These are phyloP conservation scores for Parascedosporium putredinis DNA, from an alignment of 2,329 filamentous ascomycete species.

Conservation along the genomic window DNA sequence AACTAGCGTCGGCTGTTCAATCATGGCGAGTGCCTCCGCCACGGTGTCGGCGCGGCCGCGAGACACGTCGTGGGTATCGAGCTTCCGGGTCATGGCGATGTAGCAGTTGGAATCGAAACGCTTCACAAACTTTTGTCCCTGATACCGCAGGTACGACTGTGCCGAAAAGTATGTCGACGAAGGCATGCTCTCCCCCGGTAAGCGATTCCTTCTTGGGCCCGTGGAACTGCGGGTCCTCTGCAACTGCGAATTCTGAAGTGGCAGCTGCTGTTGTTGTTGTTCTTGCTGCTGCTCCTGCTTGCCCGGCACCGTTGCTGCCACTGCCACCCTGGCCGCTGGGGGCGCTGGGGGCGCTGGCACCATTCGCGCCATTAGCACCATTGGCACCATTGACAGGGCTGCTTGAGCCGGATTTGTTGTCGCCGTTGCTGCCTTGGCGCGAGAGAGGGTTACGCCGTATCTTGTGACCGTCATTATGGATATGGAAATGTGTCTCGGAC, in stretches of 20 bases:
- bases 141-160: conserved; percentile 93
- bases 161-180: conserved; percentile 91
- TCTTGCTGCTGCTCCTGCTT: conserved; percentile 19
- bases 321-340: too few species aligned
- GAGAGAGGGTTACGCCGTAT: conserved; percentile 44
- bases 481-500: conserved; percentile 64
- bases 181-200: conserved; percentile 38
- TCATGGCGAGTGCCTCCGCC: conserved; percentile 64
- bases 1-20: conserved; percentile 82
- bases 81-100: conserved; percentile 94
- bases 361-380: conserved; percentile 12
- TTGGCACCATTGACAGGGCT: conserved; percentile 18
- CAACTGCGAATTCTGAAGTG: conserved; percentile 8
- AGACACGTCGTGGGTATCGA: conserved; percentile 94
- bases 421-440: conserved; percentile 28
- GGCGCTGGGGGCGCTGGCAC: conserved; percentile 5
- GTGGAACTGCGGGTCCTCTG: conserved; percentile 60
- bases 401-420: conserved; percentile 13
- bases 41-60: conserved; percentile 60
- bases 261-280: conserved; percentile 18
- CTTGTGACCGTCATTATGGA: conserved; percentile 74
- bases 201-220: conserved; percentile 43
- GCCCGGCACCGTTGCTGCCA: conserved; percentile 6
- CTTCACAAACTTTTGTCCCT: conserved; percentile 91
- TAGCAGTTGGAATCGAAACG: conserved; percentile 98